These are phyloP conservation scores for Elaeis guineensis DNA, from an alignment of 176 grass and related monocot genomes.

Conservation along the genomic window DNA sequence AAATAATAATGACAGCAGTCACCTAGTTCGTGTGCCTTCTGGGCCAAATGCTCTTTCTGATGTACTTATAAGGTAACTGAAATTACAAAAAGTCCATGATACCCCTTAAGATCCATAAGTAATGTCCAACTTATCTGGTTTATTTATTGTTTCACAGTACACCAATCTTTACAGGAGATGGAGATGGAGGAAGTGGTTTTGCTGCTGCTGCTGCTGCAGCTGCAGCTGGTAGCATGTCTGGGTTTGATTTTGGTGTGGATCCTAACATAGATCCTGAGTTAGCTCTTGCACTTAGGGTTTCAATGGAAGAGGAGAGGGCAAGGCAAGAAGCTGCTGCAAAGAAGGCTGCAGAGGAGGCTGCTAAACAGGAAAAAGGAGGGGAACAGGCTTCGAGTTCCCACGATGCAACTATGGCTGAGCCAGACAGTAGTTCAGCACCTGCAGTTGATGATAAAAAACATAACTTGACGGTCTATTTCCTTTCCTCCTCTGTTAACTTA, in stretches of 20 bases:
- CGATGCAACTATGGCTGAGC: slow-evolving; percentile 19
- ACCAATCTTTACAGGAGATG: slow-evolving; percentile 87
- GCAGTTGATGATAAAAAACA: slow-evolving; percentile 4
- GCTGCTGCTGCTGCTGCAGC: slow-evolving; percentile 90
- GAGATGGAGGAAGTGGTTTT: slow-evolving; percentile 88
- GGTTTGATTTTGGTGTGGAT: slow-evolving; percentile 97
- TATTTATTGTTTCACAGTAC: slow-evolving; percentile 46
- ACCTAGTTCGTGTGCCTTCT: slow-evolving; percentile 84
- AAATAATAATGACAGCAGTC: slow-evolving; percentile 82
- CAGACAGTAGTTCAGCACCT: slow-evolving; percentile 2
- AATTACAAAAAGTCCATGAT: slow-evolving; percentile 5
- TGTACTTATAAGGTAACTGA: slow-evolving; percentile 70
- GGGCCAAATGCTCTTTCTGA: slow-evolving; percentile 74
- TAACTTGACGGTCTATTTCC: slow-evolving; percentile 6
- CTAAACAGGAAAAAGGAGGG: slow-evolving; percentile 15
- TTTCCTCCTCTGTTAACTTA: neutral
- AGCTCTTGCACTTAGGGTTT: slow-evolving; percentile 79
- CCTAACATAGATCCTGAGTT: slow-evolving; percentile 95
- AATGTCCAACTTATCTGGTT: slow-evolving; percentile 3
- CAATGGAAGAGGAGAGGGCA: slow-evolving; percentile 97
- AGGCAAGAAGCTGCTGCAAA: slow-evolving; percentile 70
- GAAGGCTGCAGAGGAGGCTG: slow-evolving; percentile 17
- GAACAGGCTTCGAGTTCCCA: slow-evolving; percentile 9
- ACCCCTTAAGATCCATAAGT: neutral
- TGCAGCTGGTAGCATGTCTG: slow-evolving; percentile 51